Percentiles rank a stretch among this genome's conserved stretches.
These are phyloP conservation scores for Paramecium primaurelia DNA, from an alignment of 73 alveolate genomes.

Conservation along the genomic window DNA sequence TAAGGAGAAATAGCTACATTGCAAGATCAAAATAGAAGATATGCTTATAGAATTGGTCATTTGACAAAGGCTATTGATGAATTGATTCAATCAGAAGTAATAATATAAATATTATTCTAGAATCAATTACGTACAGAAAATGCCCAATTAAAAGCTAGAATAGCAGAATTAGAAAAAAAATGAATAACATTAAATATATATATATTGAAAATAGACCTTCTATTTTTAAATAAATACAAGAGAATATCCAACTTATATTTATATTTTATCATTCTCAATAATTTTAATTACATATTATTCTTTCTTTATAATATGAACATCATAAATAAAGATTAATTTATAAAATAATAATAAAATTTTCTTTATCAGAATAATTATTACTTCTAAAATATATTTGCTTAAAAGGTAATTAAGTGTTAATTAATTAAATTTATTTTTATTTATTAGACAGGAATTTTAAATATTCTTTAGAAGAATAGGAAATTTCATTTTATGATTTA, in stretches of 20 bases:
- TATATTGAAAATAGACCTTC: not conserved
- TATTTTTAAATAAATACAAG: not conserved
- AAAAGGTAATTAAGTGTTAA: no score
- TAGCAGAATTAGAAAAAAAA: not conserved
- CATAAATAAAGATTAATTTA: not conserved
- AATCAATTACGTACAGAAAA: not conserved
- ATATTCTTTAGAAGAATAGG: not conserved
- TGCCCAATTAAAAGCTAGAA: not conserved
- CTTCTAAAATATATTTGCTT: no score
- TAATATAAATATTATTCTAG: not conserved
- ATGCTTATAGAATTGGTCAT: not conserved
- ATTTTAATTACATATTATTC: not conserved
- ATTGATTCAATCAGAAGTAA: not conserved
- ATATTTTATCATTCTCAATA: not conserved
- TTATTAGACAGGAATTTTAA: not conserved
- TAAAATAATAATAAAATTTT: no score
- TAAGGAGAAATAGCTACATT: not conserved
- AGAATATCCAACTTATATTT: not conserved
- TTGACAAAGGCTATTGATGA: not conserved
- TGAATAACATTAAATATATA: not conserved
- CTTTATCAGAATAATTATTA: not conserved
- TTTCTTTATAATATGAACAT: not conserved
- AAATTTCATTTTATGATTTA: not conserved
- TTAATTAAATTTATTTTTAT: no score
- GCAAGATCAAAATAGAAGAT: not conserved